These are phyloP conservation scores for Naganishia kalamii DNA, from an alignment of 768 basidiomycete species.

Conservation along the genomic window DNA sequence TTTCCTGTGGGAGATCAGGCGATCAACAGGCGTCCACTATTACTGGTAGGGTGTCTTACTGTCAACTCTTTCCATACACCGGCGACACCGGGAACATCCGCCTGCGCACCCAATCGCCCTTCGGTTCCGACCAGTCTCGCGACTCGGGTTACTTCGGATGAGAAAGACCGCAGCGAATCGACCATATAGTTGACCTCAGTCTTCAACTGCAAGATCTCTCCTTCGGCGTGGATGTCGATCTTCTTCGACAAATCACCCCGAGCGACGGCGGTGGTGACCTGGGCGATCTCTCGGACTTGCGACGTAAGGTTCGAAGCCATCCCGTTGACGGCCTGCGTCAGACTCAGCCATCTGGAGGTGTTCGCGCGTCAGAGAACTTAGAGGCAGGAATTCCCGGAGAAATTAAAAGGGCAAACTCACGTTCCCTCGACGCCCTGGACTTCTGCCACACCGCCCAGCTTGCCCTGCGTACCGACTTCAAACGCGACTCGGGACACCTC, in stretches of 20 bases:
- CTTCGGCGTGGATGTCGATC: constrained; percentile 43
- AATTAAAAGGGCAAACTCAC: not conserved
- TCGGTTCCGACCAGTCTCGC: constrained; percentile 83
- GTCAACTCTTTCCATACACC: constrained; percentile 61
- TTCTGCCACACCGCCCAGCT: constrained; percentile 45
- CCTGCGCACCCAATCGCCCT: constrained; percentile 83
- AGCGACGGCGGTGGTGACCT: constrained; percentile 48
- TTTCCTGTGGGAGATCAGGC: no score
- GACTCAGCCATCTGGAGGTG: not conserved
- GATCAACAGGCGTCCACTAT: no score
- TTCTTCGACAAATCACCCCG: constrained; percentile 45
- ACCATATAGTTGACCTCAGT: constrained; percentile 48
- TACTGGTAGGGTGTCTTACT: no score
- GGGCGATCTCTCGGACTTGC: constrained; percentile 48
- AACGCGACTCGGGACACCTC: constrained; percentile 48
- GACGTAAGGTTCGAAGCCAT: constrained; percentile 48
- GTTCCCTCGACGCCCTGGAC: constrained; percentile 46
- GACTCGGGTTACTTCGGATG: constrained; percentile 55
- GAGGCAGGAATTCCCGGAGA: no score
- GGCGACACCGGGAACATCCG: constrained; percentile 78
- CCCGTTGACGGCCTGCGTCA: constrained; percentile 6
- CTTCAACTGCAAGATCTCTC: constrained; percentile 47
- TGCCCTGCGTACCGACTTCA: constrained; percentile 46
- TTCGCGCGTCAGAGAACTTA: not conserved
- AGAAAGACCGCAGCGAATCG: constrained; percentile 44